Evolutionary conservation across 257 asterid genomes (phyloP).

Genomic region (Pogostemon cablin): DNA sequence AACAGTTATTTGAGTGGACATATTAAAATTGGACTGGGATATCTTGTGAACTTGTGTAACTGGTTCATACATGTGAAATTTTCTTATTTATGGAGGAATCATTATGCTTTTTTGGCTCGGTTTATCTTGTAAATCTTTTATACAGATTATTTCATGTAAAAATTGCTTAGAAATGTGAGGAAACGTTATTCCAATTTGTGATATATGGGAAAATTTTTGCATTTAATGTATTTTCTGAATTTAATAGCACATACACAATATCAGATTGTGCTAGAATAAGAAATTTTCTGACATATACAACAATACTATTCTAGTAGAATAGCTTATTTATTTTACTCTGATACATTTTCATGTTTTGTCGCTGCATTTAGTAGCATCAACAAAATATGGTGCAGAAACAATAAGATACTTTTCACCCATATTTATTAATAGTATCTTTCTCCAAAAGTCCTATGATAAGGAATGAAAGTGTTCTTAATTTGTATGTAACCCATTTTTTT

Average conservation of each 20-base stretch:
- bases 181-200: conserved; percentile 10
- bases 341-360: not conserved
- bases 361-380: not conserved
- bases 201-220: not conserved
- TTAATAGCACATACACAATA: not conserved
- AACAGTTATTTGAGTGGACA: conserved; percentile 12
- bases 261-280: not conserved
- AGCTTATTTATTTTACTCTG: not conserved
- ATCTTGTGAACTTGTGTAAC: not conserved
- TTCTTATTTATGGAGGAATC: conserved; percentile 2
- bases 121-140: not conserved
- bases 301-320: not conserved
- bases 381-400: not conserved
- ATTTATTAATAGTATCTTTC: not conserved
- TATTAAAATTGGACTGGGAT: conserved; percentile 6
- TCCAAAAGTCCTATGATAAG: not conserved
- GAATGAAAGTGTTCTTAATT: conserved; percentile 13
- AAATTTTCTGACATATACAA: conserved; percentile 1
- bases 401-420: not conserved
- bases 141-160: not conserved
- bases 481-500: conserved; percentile 17
- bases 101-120: not conserved
- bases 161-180: not conserved
- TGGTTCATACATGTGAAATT: conserved; percentile 11
- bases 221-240: conserved; percentile 19